phyloP scores from a whole-genome alignment of 805 yeast species.

The Saturnispora serradocipensis region DNA sequence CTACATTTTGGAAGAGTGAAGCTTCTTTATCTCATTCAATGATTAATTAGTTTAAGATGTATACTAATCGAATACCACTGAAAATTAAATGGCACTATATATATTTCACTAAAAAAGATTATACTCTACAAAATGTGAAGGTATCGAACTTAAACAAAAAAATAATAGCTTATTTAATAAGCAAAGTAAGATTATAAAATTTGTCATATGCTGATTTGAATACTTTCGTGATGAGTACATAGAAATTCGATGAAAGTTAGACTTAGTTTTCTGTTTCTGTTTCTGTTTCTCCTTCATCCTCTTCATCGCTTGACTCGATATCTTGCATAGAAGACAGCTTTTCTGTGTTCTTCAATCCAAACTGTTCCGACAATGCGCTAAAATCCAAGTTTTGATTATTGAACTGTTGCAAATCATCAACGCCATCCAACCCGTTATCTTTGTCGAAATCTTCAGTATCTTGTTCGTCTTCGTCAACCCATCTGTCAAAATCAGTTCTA shows the following conservation, averaged over 20 bases:
- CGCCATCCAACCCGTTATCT: slow-evolving; percentile 17
- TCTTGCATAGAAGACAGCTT: slow-evolving; percentile 14
- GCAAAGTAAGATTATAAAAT: neutral
- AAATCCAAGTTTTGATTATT: slow-evolving; percentile 23
- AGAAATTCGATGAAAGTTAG: neutral
- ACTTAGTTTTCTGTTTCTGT: neutral
- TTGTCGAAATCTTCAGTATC: slow-evolving; percentile 48
- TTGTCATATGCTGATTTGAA: neutral
- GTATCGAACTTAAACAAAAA: neutral
- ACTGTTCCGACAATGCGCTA: slow-evolving; percentile 23
- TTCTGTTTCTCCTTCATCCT: slow-evolving; percentile 13
- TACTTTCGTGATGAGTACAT: neutral
- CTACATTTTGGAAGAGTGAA: slow-evolving; percentile 49
- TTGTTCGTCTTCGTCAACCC: slow-evolving; percentile 99
- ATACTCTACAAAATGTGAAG: neutral
- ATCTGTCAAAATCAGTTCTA: slow-evolving; percentile 91
- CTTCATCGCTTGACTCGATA: slow-evolving; percentile 23
- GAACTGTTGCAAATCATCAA: slow-evolving; percentile 17
- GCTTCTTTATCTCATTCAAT: neutral
- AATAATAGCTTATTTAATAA: neutral
- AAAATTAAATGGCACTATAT: neutral
- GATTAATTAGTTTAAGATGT: neutral
- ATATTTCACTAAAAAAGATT: neutral
- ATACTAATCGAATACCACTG: neutral
- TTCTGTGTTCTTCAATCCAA: slow-evolving; percentile 45